Conservation (phyloP, 768 basidiomycete genomes). For the Tephrocybe sp. region DNA sequence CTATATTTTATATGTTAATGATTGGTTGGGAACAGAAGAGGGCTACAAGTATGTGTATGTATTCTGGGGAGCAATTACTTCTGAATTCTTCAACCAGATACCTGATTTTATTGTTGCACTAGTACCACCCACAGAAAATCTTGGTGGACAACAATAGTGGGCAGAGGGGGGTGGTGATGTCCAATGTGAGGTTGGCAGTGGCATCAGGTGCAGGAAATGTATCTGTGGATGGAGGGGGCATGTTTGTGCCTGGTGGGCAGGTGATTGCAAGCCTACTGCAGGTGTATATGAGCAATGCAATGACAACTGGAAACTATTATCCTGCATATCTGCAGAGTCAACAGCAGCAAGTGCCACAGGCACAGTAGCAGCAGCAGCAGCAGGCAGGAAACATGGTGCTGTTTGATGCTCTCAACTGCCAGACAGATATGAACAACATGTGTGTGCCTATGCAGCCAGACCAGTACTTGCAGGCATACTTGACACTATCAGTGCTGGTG, state of each 20-base stretch:
- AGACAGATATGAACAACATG: conserved; percentile 65
- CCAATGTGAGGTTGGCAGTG: conserved; percentile 69
- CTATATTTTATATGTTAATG: conserved; percentile 99
- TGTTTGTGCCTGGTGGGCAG: conserved; percentile 43
- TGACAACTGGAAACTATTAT: conserved; percentile 60
- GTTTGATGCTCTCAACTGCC: conserved; percentile 63
- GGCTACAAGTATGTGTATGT: conserved; percentile 77
- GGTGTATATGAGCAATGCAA: conserved; percentile 56
- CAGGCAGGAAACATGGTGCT: conserved; percentile 33
- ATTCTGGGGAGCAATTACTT: conserved; percentile 8
- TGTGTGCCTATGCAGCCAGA: conserved; percentile 87
- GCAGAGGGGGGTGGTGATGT: conserved; percentile 74
- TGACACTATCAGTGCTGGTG: conserved; percentile 32
- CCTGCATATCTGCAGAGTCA: conserved; percentile 51
- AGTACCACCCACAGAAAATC: conserved; percentile 66
- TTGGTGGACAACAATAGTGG: conserved; percentile 61
- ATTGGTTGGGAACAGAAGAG: conserved; percentile 92
- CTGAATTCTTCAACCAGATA: conserved; percentile 53
- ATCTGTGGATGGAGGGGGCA: conserved; percentile 29
- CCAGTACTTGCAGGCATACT: conserved; percentile 63
- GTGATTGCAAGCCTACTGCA: conserved; percentile 78
- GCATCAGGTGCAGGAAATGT: conserved; percentile 33
- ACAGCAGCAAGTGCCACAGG: conserved; percentile 16
- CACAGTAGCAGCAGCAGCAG: conserved; percentile 36
- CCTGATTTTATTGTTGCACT: conserved; percentile 79